phyloP scores from a whole-genome alignment of 2,329 filamentous ascomycete species.

The Aspergillus ochraceoroseus region DNA sequence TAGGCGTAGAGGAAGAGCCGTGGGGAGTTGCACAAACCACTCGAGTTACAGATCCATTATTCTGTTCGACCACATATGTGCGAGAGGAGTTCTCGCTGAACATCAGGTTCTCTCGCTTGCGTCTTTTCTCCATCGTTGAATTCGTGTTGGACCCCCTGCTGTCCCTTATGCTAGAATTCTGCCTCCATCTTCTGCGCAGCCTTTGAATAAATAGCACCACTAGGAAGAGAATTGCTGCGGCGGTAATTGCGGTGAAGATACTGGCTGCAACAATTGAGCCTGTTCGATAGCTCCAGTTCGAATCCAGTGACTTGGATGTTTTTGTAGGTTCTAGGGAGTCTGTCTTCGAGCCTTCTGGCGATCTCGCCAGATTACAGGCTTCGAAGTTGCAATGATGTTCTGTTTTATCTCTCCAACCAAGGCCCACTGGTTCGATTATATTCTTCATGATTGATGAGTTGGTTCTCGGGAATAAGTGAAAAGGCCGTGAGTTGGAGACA shows the following conservation, averaged over 20 bases:
- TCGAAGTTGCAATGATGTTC: neutral
- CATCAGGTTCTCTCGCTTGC: conserved; percentile 28
- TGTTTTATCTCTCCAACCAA: neutral
- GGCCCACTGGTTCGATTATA: neutral
- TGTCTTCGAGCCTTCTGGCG: neutral
- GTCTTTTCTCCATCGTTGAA: conserved; percentile 14
- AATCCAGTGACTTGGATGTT: conserved; percentile 10
- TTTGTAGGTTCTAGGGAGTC: neutral
- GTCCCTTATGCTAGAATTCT: conserved; percentile 12
- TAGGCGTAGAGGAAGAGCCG: conserved; percentile 3
- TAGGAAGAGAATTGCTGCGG: conserved; percentile 23
- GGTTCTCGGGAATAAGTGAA: too few relatives aligned
- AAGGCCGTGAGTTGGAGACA: too few relatives aligned
- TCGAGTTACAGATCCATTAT: conserved; percentile 13
- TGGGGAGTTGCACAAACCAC: conserved; percentile 15
- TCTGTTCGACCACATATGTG: conserved; percentile 22
- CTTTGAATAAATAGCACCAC: conserved; percentile 22
- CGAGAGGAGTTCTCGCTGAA: conserved; percentile 27
- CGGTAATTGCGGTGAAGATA: conserved; percentile 22
- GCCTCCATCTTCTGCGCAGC: conserved; percentile 16
- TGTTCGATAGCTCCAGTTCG: conserved; percentile 22
- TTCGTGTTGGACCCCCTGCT: conserved; percentile 7
- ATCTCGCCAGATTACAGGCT: neutral
- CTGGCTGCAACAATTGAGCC: conserved; percentile 27
- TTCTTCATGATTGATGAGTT: neutral